Conservation (phyloP, 1,284 basidiomycete species). For the Tilletiopsis washingtonensis region DNA sequence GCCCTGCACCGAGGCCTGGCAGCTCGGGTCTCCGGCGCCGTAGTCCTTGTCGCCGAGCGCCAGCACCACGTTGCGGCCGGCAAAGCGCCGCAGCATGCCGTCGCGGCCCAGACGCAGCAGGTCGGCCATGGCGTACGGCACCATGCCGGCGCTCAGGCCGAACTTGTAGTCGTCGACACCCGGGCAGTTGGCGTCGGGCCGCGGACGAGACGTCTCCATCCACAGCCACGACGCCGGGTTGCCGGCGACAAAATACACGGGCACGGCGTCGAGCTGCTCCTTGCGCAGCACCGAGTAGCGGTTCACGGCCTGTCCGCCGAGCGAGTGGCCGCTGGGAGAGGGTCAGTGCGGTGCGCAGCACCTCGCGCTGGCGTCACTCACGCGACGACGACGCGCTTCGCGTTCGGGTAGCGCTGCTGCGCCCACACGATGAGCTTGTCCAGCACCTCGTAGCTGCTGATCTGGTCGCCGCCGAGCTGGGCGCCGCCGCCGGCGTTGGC, state of each 20-base stretch:
- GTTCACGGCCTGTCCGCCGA: background rate
- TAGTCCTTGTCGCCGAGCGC: constrained; percentile 1
- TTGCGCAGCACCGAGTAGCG: background rate
- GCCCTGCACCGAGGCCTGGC: background rate
- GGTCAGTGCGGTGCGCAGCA: too few species aligned
- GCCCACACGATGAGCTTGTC: background rate
- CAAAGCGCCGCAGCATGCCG: background rate
- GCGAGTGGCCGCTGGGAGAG: constrained; percentile 3
- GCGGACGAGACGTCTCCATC: background rate
- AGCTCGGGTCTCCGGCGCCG: background rate
- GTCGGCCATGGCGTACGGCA: background rate
- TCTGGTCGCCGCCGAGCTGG: background rate
- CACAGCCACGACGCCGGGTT: background rate
- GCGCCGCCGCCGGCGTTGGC: background rate
- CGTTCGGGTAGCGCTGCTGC: constrained; percentile 1
- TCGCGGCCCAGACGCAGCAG: background rate
- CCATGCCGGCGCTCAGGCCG: background rate
- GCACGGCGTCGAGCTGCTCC: background rate
- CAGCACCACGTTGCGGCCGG: background rate
- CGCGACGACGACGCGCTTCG: background rate
- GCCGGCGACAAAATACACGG: background rate
- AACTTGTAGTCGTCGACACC: background rate
- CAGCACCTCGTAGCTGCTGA: background rate
- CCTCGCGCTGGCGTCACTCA: too few species aligned
- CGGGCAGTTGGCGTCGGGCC: background rate